These are phyloP conservation scores for Chaetoceros tenuissimus DNA, from an alignment of 108 stramenopile genomes.

Conservation along the genomic window DNA sequence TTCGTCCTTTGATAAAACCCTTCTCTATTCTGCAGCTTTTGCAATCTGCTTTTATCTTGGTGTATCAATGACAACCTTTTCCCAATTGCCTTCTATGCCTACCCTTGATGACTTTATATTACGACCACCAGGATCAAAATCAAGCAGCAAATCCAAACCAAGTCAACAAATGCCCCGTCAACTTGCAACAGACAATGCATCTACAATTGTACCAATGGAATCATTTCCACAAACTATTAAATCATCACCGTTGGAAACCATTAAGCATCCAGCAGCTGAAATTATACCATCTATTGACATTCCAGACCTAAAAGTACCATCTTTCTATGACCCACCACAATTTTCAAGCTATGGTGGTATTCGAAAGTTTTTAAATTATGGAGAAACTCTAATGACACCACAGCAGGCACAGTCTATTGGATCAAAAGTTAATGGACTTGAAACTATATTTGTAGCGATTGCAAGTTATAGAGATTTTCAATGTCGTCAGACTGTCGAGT, in stretches of 20 bases:
- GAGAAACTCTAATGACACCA: constrained; percentile 54
- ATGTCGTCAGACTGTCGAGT: constrained; percentile 67
- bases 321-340: constrained; percentile 1
- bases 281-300: not conserved
- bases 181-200: not conserved
- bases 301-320: constrained; percentile 1
- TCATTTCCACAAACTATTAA: not conserved
- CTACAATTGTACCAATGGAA: not conserved
- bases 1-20: too few species aligned
- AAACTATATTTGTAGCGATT: constrained; percentile 69
- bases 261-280: not conserved
- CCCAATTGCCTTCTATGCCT: not conserved
- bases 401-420: constrained; percentile 55
- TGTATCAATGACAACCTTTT: not conserved
- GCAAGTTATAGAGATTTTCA: constrained; percentile 77
- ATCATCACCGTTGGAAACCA: not conserved
- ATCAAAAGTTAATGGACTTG: constrained; percentile 21
- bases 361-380: constrained; percentile 58
- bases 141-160: too few species aligned
- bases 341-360: constrained; percentile 23
- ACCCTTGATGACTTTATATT: not conserved
- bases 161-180: not conserved
- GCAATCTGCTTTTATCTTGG: too few species aligned
- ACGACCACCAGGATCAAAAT: not conserved
- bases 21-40: too few species aligned